phyloP scores from a whole-genome alignment of 202 grass and related monocot species.

The Setaria viridis region DNA sequence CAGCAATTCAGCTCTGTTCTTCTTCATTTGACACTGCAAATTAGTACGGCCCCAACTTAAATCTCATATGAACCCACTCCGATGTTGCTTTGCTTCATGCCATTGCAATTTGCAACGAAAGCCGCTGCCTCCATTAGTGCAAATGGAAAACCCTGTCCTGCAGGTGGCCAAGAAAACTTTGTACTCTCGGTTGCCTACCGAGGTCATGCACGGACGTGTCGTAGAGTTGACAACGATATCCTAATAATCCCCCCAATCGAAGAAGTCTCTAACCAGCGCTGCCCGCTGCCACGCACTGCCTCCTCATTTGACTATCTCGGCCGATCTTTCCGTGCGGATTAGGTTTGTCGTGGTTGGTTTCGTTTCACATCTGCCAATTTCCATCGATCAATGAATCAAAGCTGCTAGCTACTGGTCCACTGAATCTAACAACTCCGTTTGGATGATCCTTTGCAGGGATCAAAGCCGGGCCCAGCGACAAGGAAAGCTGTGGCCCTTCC shows the following conservation, averaged over 20 bases:
- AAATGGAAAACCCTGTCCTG: not conserved
- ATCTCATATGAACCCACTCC: not conserved
- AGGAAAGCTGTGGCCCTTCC: not conserved
- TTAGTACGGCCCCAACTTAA: not conserved
- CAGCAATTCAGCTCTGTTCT: not conserved
- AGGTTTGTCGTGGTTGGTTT: slow-evolving; percentile 27
- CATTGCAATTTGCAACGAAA: not conserved
- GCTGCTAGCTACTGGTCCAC: not conserved
- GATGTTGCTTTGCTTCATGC: slow-evolving; percentile 6
- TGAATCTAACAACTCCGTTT: not conserved
- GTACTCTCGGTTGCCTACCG: not conserved
- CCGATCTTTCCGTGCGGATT: not conserved
- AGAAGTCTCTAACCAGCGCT: not conserved
- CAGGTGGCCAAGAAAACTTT: not conserved
- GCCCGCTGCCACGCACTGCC: not conserved
- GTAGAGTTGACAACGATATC: slow-evolving; percentile 20
- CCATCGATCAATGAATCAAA: not conserved
- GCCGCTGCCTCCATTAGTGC: not conserved
- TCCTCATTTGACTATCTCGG: not conserved
- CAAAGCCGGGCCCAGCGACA: not conserved
- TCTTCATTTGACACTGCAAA: not conserved
- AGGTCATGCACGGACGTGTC: slow-evolving; percentile 19
- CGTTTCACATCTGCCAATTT: not conserved
- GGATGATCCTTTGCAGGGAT: slow-evolving; percentile 21
- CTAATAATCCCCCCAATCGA: not conserved